Conservation (phyloP, 768 basidiomycete species). For the Mycena haematopus region DNA sequence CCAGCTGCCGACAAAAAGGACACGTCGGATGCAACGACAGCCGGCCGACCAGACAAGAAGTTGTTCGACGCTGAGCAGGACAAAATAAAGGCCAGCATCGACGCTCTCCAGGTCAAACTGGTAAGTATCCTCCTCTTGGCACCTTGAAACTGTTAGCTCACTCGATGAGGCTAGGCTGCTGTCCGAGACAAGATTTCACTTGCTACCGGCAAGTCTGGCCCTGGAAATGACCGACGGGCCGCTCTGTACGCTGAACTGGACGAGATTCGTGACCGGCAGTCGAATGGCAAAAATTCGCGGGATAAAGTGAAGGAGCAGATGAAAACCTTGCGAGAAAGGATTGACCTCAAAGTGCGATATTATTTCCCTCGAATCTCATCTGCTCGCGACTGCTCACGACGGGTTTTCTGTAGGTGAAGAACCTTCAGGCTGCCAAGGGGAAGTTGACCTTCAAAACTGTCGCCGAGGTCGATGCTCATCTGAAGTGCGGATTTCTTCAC, state of each 20-base stretch:
- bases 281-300: conserved; percentile 72
- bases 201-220: conserved; percentile 58
- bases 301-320: conserved; percentile 80
- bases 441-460: conserved; percentile 84
- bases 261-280: conserved; percentile 77
- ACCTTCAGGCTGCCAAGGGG: conserved; percentile 78
- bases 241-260: conserved; percentile 85
- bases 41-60: conserved; percentile 83
- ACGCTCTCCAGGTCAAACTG: conserved; percentile 76
- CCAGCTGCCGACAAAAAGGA: conserved; percentile 50
- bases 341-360: conserved; percentile 77
- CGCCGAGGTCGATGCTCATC: conserved; percentile 85
- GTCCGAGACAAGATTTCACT: conserved; percentile 79
- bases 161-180: conserved; percentile 52
- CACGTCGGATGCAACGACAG: conserved; percentile 45
- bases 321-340: conserved; percentile 74
- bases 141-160: conserved; percentile 20
- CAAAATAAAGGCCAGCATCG: conserved; percentile 82
- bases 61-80: conserved; percentile 88
- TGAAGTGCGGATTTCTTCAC: conserved; percentile 63
- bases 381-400: background rate
- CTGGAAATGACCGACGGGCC: conserved; percentile 74
- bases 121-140: conserved; percentile 55
- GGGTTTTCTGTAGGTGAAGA: conserved; percentile 67
- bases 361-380: background rate